Percentiles rank a stretch among this genome's conserved stretches.
Conservation (phyloP, 78 protist genomes). For the Parvularia atlantis region DNA sequence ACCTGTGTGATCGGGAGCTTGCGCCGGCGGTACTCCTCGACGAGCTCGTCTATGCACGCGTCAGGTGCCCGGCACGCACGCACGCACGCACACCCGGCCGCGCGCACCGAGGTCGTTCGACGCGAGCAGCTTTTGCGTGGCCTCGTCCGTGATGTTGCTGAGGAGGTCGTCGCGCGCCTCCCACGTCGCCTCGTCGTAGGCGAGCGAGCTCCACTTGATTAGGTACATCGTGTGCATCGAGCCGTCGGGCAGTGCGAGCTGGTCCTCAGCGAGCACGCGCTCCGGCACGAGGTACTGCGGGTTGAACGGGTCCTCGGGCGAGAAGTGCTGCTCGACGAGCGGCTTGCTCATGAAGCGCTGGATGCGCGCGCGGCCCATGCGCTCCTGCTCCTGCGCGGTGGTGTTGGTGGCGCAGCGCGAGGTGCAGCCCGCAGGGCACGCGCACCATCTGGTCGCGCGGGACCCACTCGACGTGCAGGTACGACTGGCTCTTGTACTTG, state of each 20-base stretch:
- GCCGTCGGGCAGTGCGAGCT: too few species aligned
- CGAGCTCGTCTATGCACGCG: too few species aligned
- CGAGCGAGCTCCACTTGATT: conserved; percentile 63
- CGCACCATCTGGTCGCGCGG: background rate
- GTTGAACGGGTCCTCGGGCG: too few species aligned
- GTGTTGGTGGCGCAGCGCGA: conserved; percentile 24
- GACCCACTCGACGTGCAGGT: conserved; percentile 60
- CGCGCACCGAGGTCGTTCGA: too few species aligned
- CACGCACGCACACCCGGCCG: too few species aligned
- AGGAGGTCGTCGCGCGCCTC: conserved; percentile 39
- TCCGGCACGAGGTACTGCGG: conserved; percentile 4
- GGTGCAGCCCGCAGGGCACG: background rate
- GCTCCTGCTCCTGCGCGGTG: too few species aligned
- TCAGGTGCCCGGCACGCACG: too few species aligned
- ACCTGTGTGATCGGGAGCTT: too few species aligned
- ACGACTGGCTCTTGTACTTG: conserved; percentile 61
- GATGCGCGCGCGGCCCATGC: too few species aligned
- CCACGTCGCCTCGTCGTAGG: conserved; percentile 81
- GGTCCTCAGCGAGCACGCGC: background rate
- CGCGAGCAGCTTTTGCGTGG: too few species aligned
- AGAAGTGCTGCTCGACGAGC: background rate
- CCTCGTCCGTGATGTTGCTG: background rate
- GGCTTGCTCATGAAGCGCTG: conserved; percentile 34
- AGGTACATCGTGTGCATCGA: conserved; percentile 37
- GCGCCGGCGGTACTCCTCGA: too few species aligned